Evolutionary conservation across 1,139 yeast genomes (phyloP), one percentile per base, ranked within the genome.

Genomic region (Arxiozyma bovina): DNA sequence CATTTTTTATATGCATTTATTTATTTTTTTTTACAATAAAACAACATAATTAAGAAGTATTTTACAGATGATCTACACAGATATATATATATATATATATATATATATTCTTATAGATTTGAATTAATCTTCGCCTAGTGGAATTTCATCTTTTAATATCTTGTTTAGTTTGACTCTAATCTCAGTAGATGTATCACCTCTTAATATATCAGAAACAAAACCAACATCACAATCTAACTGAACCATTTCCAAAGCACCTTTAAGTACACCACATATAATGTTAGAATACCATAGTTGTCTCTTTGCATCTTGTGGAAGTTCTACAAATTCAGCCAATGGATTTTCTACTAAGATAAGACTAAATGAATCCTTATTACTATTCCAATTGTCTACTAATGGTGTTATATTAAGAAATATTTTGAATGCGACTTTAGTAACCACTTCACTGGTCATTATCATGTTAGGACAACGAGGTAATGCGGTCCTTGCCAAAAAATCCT

Each of bases 241-340:
- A 2, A 93, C 96, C 98, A 91, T 91, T 65, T 91, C 96, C 55
- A 93, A 73, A 0, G 96, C 93, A 3, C 99, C 98, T 55, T 89
- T 79, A 53, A 93, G 72, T 2, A 93, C 94, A 18, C 99, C 99
- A 61, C 94, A 87, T 44, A 90, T 73, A 4, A 93, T 79, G 66
- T 93, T 95, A 2, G 95, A 87, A 67, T 90, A 93, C 98, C 99
- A 93, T 55, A 93, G 74, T 63, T 87, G 90, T 60, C 79, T 80
- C 55, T 74, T 74, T 3, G 94, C 87, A 58, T 79, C 79, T 44
- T 83, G 81, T 0, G 97, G 97, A 51, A 93, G 76, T 69, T 93
- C 99, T 7, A 93, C 99, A 74, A 91, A 93, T 67, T 93, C 98
- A 4, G 95, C 87, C 61, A 93, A 77, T 30, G 99, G 99, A 66